Percentiles rank a stretch among this genome's conserved stretches.
Evolutionary conservation across 331 rosid genomes (phyloP).

Genomic region (Spiraea crenata): DNA sequence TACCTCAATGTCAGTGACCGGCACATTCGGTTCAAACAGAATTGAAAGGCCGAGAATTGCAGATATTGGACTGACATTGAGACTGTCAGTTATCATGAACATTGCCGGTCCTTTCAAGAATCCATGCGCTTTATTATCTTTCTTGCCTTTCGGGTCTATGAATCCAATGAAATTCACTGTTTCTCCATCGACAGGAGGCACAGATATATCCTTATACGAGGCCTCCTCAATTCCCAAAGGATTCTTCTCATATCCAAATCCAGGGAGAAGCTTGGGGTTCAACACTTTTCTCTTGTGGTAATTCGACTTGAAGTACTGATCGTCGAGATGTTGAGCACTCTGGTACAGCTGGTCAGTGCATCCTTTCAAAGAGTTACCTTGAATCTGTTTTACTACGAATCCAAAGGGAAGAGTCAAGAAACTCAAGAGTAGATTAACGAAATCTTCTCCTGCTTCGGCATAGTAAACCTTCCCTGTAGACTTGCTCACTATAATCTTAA

Average conservation of each 20-base stretch:
- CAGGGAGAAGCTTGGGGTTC: neutral
- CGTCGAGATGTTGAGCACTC: conserved; percentile 10
- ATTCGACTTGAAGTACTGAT: neutral
- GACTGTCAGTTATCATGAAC: neutral
- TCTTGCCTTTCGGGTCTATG: neutral
- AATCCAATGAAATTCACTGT: no score
- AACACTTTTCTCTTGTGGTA: neutral
- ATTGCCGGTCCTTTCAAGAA: neutral
- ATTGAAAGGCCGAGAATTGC: neutral
- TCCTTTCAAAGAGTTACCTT: neutral
- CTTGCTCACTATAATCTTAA: neutral
- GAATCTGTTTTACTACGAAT: neutral
- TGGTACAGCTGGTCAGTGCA: conserved; percentile 19
- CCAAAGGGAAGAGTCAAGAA: conserved; percentile 8
- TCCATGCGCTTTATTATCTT: neutral
- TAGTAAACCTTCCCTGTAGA: neutral
- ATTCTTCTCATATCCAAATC: neutral
- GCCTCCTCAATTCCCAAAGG: neutral
- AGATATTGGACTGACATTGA: neutral
- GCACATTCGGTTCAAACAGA: neutral
- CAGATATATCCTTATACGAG: neutral
- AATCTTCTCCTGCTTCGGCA: conserved; percentile 10
- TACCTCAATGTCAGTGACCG: neutral
- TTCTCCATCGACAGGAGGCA: no score
- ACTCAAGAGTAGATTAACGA: neutral